Evolutionary conservation across 768 basidiomycete species (phyloP), one percentile per base, ranked within the genome.

Genomic region (Lentinula lateritia): DNA sequence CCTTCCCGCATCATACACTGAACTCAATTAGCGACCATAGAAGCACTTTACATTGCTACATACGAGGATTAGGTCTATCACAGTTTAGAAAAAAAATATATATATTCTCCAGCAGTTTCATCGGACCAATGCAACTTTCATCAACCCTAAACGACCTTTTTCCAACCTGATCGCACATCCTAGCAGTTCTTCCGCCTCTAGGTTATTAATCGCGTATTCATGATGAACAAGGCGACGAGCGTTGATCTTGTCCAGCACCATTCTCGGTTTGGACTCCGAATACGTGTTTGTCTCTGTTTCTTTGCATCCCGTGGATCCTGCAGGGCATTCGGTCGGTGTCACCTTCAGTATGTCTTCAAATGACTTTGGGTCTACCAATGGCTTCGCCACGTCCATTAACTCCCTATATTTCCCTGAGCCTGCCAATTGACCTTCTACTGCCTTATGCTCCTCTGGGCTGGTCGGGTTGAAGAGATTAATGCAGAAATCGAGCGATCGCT

Each of bases 401-500:
- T 76, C 76, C 61, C 76, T 63, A 38, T 67, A 68, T 16, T 66
- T 61, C n/a, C 43, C 59, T 43, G 58, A 41, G 41, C 58, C 54
- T 4, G 50, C 6, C 63, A 20, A 66, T 23, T 3, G 61, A 32
- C 45, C 67, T 13, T 69, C 71, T 38, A 83, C 70, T 8, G 74
- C 75, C 55, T 79, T 77, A 65, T 84, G 84, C 63, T 83, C 76
- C 66, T 86, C 87, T 9, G 84, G 86, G 8, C 83, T 78, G 2
- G 85, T 87, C 6, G 90, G 88, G 61, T 79, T 82, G 75, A 89
- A 90, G 13, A 90, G 78, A 64, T 86, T 83, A 52, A 85, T 81
- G 68, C 89, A 91, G 69, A 92, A 92, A 70, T 91, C 87, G 23
- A 92, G 78, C 16, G 90, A 88, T 61, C 79, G 84, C 64, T 90